A percentile compares a stretch with the other conserved stretches of the same genome.
Evolutionary conservation across 352 stramenopile species (phyloP).

Genomic region (Thalassiosira livingstoniorum): DNA sequence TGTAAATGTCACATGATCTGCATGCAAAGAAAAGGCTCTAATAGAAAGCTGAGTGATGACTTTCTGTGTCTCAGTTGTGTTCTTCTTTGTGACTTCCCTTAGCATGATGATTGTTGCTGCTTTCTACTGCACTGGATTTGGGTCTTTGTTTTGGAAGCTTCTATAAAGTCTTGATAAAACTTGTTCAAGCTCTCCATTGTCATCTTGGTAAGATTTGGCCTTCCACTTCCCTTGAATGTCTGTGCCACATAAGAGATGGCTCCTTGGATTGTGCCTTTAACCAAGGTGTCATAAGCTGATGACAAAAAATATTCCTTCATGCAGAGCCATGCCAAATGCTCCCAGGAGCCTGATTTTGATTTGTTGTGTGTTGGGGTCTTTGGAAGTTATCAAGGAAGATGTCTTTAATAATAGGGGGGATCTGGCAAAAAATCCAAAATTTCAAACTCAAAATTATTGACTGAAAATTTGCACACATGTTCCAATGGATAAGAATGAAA

Average conservation of each 20-base stretch:
- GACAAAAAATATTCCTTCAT: not conserved
- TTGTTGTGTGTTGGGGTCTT: not conserved
- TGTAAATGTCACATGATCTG: too few species aligned
- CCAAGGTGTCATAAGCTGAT: not conserved
- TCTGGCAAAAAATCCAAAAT: too few species aligned
- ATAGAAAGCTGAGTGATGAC: not conserved
- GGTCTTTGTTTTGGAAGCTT: conserved; percentile 6
- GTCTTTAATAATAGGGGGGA: not conserved
- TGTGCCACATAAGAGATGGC: conserved; percentile 4
- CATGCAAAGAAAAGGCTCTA: too few species aligned
- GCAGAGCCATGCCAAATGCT: not conserved
- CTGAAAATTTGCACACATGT: too few species aligned
- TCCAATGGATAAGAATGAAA: too few species aligned
- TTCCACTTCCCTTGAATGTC: not conserved
- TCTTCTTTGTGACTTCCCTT: not conserved
- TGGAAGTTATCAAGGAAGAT: not conserved
- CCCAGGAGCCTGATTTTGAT: not conserved
- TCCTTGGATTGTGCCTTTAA: conserved; percentile 5
- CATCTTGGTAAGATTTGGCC: conserved; percentile 1
- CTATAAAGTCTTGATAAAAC: not conserved
- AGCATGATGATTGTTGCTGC: not conserved
- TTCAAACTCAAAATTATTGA: too few species aligned
- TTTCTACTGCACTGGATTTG: not conserved
- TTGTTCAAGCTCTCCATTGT: not conserved
- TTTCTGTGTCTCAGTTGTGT: not conserved